Percentiles rank a stretch among this genome's conserved stretches.
These are phyloP conservation scores for Trichoderma citrinoviride DNA, from an alignment of 2,329 filamentous ascomycete species.

Conservation along the genomic window DNA sequence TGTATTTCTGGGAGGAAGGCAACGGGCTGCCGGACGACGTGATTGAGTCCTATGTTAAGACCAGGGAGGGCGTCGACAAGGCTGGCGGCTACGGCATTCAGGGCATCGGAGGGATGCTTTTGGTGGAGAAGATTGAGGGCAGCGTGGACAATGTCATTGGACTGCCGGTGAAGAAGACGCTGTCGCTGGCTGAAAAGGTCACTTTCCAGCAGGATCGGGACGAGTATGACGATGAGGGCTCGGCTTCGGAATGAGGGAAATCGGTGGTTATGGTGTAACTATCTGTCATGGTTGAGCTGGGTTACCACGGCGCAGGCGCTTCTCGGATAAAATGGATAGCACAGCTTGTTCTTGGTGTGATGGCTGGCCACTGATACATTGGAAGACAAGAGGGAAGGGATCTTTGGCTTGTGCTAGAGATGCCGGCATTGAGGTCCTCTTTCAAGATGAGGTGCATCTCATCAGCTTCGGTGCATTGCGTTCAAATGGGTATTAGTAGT, in stretches of 20 bases:
- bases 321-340: background rate
- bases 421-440: too few species aligned
- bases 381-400: too few species aligned
- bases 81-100: conserved; percentile 95
- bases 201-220: conserved; percentile 70
- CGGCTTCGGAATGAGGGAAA: conserved; percentile 36
- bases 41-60: conserved; percentile 73
- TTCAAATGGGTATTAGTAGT: too few species aligned
- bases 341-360: too few species aligned
- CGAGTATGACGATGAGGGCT: conserved; percentile 50
- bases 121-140: conserved; percentile 87
- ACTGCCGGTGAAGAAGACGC: conserved; percentile 72
- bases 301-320: background rate
- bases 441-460: too few species aligned
- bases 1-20: conserved; percentile 71
- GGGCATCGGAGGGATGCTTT: conserved; percentile 77
- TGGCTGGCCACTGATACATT: too few species aligned
- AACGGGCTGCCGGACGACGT: conserved; percentile 71
- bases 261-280: background rate
- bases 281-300: background rate
- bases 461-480: too few species aligned
- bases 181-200: conserved; percentile 86
- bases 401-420: too few species aligned
- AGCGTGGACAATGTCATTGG: conserved; percentile 93
- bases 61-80: conserved; percentile 91